Base-by-base conservation (phyloP, 148 eudicot genomes). In the Diospyros kaki region DNA sequence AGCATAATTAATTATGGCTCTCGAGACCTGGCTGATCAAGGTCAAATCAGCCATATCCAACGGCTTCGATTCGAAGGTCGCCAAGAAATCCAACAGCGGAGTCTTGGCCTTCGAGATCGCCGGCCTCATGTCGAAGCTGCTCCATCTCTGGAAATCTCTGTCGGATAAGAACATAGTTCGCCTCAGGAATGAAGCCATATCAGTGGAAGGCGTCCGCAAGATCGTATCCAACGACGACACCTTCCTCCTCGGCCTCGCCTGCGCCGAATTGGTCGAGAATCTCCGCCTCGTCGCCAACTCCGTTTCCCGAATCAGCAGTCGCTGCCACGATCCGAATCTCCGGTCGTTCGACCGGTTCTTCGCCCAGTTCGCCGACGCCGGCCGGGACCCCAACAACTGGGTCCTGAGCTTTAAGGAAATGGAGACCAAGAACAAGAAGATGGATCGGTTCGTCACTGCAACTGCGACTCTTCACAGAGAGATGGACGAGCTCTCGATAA, bases 51-150 rank as follows among this genome's bases (percentile, higher is more conserved):
- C 73, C 72, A 84, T 83, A 76, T 81, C 79, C 56, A 81, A 71
- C 50, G 74, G 80, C 38, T 73, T 84, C 9, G 78, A 79, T 62
- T 9, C 78, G 53, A 74, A 81, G 74, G 71, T 81, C 68, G 41
- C 69, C 77, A 78, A 79, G 73, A 86, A 84, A 61, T 64, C 83
- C 17, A 71, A 80, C 69, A 78, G 88, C 46, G 97, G 88, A 1
- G 88, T 93, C 1, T 72, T 93, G 62, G 86, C 93, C 50, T 92
- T 94, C 62, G 98, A 94, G 82, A 75, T 90, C 42, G 82, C 95
- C 12, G 80, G 85, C 2, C 80, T 90, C 62, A 78, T 92, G 50
- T 83, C 97, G 4, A 91, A 94, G 82, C 87, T 94, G 28, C 76
- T 90, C 44, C 85, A 85, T 13, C 83, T 94, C 15, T 87, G 90